These are phyloP conservation scores for Selaginella tamariscina DNA, from an alignment of 75 land plant genomes.

Conservation along the genomic window DNA sequence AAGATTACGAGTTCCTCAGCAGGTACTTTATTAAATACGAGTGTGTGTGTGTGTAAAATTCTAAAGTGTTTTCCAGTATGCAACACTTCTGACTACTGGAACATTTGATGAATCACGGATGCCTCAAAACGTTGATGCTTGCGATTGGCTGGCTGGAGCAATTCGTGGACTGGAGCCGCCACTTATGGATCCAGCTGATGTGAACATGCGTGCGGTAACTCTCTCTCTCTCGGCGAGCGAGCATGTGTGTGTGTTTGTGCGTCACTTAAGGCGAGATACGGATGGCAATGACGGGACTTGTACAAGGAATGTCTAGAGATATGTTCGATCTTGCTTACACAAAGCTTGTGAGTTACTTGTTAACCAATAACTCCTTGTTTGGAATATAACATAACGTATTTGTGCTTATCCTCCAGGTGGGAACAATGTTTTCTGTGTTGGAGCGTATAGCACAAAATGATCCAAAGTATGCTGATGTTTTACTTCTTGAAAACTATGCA, in stretches of 20 bases:
- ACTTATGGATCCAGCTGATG: constrained; percentile 68
- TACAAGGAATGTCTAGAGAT: not conserved
- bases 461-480: constrained; percentile 75
- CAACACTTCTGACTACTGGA: constrained; percentile 62
- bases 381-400: not conserved
- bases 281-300: not conserved
- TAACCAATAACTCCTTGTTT: no score
- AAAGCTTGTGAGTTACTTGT: not conserved
- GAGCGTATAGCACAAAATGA: constrained; percentile 84
- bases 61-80: constrained; percentile 70
- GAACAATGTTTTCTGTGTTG: constrained; percentile 83
- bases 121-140: constrained; percentile 87
- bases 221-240: no score
- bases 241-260: no score
- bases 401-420: constrained; percentile 40
- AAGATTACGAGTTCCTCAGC: constrained; percentile 58
- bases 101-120: constrained; percentile 85
- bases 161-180: constrained; percentile 67
- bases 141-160: constrained; percentile 88
- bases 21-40: constrained; percentile 31
- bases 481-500: constrained; percentile 94
- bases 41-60: not conserved
- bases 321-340: not conserved
- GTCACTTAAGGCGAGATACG: no score
- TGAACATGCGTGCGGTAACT: constrained; percentile 74